Evolutionary conservation across 805 yeast species (phyloP), one percentile per base, ranked within the genome.

Genomic region (Pichia deserticola): DNA sequence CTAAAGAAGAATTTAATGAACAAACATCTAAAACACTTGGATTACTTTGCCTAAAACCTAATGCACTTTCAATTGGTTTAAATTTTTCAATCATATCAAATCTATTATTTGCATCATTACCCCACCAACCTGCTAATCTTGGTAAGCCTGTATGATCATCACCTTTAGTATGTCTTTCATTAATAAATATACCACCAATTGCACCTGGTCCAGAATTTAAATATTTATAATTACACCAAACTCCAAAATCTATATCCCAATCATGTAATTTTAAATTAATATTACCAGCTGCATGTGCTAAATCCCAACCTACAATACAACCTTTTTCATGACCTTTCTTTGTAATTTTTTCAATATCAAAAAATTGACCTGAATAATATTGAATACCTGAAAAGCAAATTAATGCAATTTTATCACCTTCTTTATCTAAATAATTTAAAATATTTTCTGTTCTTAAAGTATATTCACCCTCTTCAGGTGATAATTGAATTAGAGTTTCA

Each of bases 41-140:
- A 67, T 90, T 90, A 15, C 95, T 86, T 68, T 89, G 95, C 58
- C 95, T 75, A 66, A 82, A 90, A 0, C 96, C 95, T 28, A 86
- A 71, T 0, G 97, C 98, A 36, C 93, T 84, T n/a, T 74, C 69
- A 30, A 86, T 85, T 0, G 97, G 96, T 48, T 82, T 83, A 58
- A 88, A 90, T 32, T 72, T 58, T 60, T 84, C 90, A 50, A 76
- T 60, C 98, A 90, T 90, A 58, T 81, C 73, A 65, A 90, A 90
- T 53, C 98, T 69, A 36, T 79, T 79, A 2, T 59, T 57, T 0
- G 83, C 71, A 57, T 84, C 81, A 61, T 89, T 90, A 1, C 97
- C 97, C 97, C 97, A 90, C 98, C 98, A 90, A 0, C 98, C 98
- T 0, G 96, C 95, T 45, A 88, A 70, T 52, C 97, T 72, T 1